Evolutionary conservation across 768 basidiomycete species (phyloP), one percentile per base, ranked within the genome.

Genomic region (Udeniomyces megalosporus): DNA sequence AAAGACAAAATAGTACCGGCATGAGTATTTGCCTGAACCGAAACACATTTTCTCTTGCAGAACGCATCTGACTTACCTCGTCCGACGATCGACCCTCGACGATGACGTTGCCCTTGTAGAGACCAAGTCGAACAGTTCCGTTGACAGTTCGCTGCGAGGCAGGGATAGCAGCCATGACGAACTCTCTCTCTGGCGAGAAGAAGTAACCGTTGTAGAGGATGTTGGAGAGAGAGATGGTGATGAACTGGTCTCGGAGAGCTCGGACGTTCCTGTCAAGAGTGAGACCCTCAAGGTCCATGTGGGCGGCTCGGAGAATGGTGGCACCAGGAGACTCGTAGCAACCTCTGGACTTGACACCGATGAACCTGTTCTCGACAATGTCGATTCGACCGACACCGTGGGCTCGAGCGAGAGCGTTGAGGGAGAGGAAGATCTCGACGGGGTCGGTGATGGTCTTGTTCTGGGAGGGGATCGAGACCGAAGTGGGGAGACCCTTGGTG

Each of bases 131-230:
- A 57, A 97, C 91, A 50, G 84, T 73, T 50, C 95, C 95, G 70
- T 96, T 97, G 67, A 99, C 95, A 28, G 91, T 95, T 75, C 86
- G 80, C 78, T 99, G 95, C 73, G 86, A 89, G 46, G 89, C 84
- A 4, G 91, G 89, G 71, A 97, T 89, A 59, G 86, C 81, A 70
- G 84, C 83, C 48, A 84, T 85, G 70, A 97, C 77, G 71, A 97
- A 97, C 76, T 96, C 95, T 67, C 93, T 81, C 76, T 97, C 95
- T 50, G 95, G 92, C n/a, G 91, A 93, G 81, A 96, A 99, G 83
- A 90, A 97, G 77, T 93, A 90, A 42, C 93, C 95, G 71, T 97
- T 96, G 80, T 99, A 97, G 52, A 99, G 77, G 70, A 99, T 92
- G 68, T 84, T 79, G 74, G 87, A 83, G 60, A 97, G 79, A 72